These are phyloP conservation scores for Pseudohyphozyma bogoriensis DNA, from an alignment of 768 basidiomycete genomes.

Conservation along the genomic window DNA sequence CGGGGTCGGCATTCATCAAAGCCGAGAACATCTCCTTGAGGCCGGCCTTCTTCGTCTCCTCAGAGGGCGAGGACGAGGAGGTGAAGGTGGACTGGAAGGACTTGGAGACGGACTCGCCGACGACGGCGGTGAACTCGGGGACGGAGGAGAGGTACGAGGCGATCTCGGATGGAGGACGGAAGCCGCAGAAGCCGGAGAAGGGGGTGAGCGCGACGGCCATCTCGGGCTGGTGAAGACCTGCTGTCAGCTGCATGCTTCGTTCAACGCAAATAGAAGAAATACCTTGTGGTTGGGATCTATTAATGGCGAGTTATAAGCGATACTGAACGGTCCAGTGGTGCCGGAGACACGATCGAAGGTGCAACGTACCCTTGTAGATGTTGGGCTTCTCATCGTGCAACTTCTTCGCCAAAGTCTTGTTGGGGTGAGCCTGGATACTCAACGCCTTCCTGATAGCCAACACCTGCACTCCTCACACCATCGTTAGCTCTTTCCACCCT, in stretches of 20 bases:
- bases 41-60: conserved; percentile 35
- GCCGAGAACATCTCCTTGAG: conserved; percentile 69
- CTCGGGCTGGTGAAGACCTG: conserved; percentile 50
- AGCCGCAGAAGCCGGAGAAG: conserved; percentile 85
- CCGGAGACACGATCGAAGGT: background rate
- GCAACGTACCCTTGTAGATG: conserved; percentile 75
- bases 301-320: background rate
- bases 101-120: conserved; percentile 43
- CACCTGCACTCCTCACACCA: conserved; percentile 14
- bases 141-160: conserved; percentile 55
- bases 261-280: background rate
- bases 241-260: background rate
- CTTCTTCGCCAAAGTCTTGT: conserved; percentile 65
- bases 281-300: conserved; percentile 89
- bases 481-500: background rate
- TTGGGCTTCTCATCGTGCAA: conserved; percentile 61
- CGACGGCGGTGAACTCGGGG: conserved; percentile 65
- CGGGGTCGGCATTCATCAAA: conserved; percentile 67
- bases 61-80: conserved; percentile 37
- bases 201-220: conserved; percentile 94
- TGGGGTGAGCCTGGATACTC: conserved; percentile 85
- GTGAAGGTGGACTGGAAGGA: conserved; percentile 49
- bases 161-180: conserved; percentile 68
- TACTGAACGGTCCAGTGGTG: background rate
- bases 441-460: conserved; percentile 80